These are phyloP conservation scores for Puccinia novopanici DNA, from an alignment of 1,284 basidiomycete genomes.

Conservation along the genomic window DNA sequence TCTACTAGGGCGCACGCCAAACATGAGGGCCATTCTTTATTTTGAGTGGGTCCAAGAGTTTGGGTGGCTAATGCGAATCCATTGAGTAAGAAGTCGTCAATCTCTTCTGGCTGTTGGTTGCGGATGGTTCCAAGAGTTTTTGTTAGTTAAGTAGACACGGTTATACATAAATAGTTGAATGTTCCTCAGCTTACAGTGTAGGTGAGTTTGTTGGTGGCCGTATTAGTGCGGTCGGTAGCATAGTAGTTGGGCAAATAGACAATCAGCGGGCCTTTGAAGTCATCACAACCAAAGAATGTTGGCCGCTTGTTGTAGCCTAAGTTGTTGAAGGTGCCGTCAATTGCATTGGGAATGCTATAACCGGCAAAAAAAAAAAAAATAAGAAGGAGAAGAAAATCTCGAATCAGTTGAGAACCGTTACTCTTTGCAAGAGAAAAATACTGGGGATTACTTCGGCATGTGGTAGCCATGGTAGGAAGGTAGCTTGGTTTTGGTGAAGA, in stretches of 20 bases:
- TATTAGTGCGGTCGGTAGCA: slow-evolving; percentile 25
- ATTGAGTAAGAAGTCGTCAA: slow-evolving; percentile 37
- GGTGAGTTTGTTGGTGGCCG: slow-evolving; percentile 6
- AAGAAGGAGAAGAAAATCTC: no score
- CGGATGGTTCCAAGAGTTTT: background rate
- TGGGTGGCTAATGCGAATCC: slow-evolving; percentile 49
- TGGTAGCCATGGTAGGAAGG: slow-evolving; percentile 37
- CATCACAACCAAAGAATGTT: slow-evolving; percentile 45
- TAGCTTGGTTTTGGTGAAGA: slow-evolving; percentile 24
- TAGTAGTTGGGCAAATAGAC: slow-evolving; percentile 48
- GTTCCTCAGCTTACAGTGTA: slow-evolving; percentile 33
- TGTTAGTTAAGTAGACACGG: background rate
- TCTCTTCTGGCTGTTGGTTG: slow-evolving; percentile 20
- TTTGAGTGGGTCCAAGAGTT: slow-evolving; percentile 20
- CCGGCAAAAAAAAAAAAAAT: no score
- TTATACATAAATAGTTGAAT: background rate
- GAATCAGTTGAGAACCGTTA: background rate
- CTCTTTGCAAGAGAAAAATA: background rate
- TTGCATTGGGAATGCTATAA: slow-evolving; percentile 44
- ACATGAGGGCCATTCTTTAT: slow-evolving; percentile 32
- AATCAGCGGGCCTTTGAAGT: slow-evolving; percentile 19
- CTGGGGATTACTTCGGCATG: slow-evolving; percentile 23
- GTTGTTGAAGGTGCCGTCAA: slow-evolving; percentile 32
- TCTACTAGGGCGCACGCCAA: slow-evolving; percentile 48
- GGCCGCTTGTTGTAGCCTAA: slow-evolving; percentile 41